phyloP scores from a whole-genome alignment of 306 rosid species.

The Glycyrrhiza uralensis region DNA sequence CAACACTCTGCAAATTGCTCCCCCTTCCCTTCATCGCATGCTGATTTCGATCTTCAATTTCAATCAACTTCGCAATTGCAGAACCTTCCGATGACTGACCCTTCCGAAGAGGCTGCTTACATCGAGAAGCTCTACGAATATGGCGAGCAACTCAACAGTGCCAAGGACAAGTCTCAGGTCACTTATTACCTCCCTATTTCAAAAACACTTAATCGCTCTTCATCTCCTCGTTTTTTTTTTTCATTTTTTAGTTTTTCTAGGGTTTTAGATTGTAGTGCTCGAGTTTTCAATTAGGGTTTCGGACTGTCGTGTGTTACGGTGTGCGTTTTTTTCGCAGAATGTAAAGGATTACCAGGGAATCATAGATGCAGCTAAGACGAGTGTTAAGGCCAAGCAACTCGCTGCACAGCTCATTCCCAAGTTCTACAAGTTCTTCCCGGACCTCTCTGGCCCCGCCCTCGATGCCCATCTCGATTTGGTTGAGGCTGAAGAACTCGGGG shows the following conservation, averaged over 20 bases:
- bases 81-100: constrained; percentile 52
- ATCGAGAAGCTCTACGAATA: constrained; percentile 92
- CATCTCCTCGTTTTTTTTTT: background rate
- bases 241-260: background rate
- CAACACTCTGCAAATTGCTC: background rate
- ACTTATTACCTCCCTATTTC: background rate
- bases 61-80: constrained; percentile 29
- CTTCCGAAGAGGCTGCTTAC: constrained; percentile 63
- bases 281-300: constrained; percentile 29
- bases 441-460: constrained; percentile 69
- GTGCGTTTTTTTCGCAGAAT: constrained; percentile 39
- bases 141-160: constrained; percentile 85
- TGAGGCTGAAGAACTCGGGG: constrained; percentile 95
- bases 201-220: background rate
- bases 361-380: constrained; percentile 78
- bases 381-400: constrained; percentile 88
- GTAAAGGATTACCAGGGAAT: constrained; percentile 80
- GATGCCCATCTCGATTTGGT: constrained; percentile 83
- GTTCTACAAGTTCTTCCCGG: constrained; percentile 90
- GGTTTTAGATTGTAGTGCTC: constrained; percentile 17
- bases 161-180: constrained; percentile 93
- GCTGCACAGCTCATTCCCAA: constrained; percentile 96
- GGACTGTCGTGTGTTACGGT: background rate
- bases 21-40: background rate
- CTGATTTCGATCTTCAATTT: constrained; percentile 39